Percentiles rank a stretch among this genome's conserved stretches.
Evolutionary conservation across 108 stramenopile genomes (phyloP).

Genomic region (Cyclostephanos invisitatus): DNA sequence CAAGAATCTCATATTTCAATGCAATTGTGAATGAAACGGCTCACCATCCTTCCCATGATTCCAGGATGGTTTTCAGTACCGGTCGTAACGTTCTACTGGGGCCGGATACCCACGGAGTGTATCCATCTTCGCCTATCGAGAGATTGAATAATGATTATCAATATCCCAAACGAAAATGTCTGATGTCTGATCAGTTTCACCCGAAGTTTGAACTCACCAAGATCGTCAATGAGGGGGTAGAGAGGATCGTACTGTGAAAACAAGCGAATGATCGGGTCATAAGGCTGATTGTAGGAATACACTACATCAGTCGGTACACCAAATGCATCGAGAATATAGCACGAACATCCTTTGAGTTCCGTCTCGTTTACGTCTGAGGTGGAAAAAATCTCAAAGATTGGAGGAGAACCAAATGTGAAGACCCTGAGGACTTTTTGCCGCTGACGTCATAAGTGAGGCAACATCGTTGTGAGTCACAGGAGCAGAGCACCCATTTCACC

Average conservation of each 20-base stretch:
- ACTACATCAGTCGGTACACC: constrained; percentile 62
- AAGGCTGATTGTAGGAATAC: constrained; percentile 77
- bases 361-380: constrained; percentile 18
- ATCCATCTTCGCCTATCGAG: constrained; percentile 48
- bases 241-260: constrained; percentile 69
- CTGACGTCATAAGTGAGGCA: background rate
- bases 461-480: background rate
- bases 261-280: constrained; percentile 81
- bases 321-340: constrained; percentile 62
- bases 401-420: constrained; percentile 75
- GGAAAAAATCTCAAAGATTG: constrained; percentile 44
- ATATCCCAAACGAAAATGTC: background rate
- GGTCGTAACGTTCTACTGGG: constrained; percentile 80
- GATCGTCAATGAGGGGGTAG: constrained; percentile 86
- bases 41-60: constrained; percentile 80
- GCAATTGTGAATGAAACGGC: background rate
- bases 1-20: background rate
- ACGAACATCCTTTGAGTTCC: constrained; percentile 28
- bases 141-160: background rate
- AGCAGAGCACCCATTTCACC: background rate
- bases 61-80: constrained; percentile 62
- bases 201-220: constrained; percentile 46
- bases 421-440: constrained; percentile 59
- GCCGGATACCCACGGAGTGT: constrained; percentile 67
- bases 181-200: background rate